Percentiles rank a stretch among this genome's conserved stretches.
These are phyloP conservation scores for Casuarina glauca DNA, from an alignment of 306 rosid genomes.

Conservation along the genomic window DNA sequence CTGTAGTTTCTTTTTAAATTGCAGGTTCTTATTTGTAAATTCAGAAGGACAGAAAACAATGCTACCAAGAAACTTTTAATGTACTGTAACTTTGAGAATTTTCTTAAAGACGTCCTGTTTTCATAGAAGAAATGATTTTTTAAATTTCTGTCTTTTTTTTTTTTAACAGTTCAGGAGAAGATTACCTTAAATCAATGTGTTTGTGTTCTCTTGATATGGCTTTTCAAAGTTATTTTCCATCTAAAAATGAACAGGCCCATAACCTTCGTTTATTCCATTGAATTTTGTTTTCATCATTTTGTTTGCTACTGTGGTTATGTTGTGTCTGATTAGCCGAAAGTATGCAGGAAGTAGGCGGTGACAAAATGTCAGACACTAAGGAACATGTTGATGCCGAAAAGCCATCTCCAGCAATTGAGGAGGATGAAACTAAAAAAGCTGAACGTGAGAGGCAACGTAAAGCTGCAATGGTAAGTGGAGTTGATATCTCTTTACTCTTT, in stretches of 20 bases:
- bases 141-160: no score
- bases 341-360: slow-evolving; percentile 49
- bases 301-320: slow-evolving; percentile 12
- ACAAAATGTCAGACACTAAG: slow-evolving; percentile 23
- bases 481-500: slow-evolving; percentile 10
- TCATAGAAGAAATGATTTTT: no score
- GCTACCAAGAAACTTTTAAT: not conserved
- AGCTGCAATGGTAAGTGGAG: slow-evolving; percentile 48
- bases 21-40: no score
- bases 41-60: not conserved
- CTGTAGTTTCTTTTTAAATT: no score
- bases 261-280: not conserved
- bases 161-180: not conserved
- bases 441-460: slow-evolving; percentile 46
- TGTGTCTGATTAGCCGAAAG: slow-evolving; percentile 3
- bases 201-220: not conserved
- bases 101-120: no score
- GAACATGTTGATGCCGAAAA: slow-evolving; percentile 31
- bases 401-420: slow-evolving; percentile 25
- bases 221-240: not conserved
- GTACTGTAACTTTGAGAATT: not conserved
- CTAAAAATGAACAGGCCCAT: not conserved
- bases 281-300: not conserved
- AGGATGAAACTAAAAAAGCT: slow-evolving; percentile 41
- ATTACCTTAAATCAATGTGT: not conserved